Conservation (phyloP, 495 filamentous ascomycete genomes). For the Talaromyces stipitatus region DNA sequence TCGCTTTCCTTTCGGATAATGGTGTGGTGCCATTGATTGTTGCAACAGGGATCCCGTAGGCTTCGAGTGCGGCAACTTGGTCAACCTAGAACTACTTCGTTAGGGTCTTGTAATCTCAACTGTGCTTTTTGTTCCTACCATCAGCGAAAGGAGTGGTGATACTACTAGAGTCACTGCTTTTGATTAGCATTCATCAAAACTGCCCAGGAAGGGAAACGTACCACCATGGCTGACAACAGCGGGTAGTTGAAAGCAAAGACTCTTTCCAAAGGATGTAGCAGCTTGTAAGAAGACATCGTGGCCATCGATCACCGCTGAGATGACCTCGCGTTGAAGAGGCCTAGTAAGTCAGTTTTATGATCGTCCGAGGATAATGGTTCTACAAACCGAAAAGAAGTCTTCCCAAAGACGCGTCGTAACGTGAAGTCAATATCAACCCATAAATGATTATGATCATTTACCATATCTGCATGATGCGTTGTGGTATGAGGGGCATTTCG, state of each 20-base stretch:
- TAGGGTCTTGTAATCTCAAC: neutral
- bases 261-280: slow-evolving; percentile 95
- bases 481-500: neutral
- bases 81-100: slow-evolving; percentile 52
- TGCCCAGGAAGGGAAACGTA: slow-evolving; percentile 28
- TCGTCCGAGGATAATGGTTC: neutral
- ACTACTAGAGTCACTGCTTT: slow-evolving; percentile 77
- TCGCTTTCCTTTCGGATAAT: slow-evolving; percentile 51
- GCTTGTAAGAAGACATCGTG: slow-evolving; percentile 94
- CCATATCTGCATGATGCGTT: slow-evolving; percentile 5
- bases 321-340: slow-evolving; percentile 82
- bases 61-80: slow-evolving; percentile 75
- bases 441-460: slow-evolving; percentile 11
- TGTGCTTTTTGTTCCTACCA: slow-evolving; percentile 45
- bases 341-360: slow-evolving; percentile 31
- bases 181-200: neutral
- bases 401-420: slow-evolving; percentile 73
- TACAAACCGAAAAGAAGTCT: slow-evolving; percentile 59
- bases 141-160: slow-evolving; percentile 81
- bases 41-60: slow-evolving; percentile 67
- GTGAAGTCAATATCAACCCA: slow-evolving; percentile 75
- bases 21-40: slow-evolving; percentile 81
- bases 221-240: slow-evolving; percentile 81
- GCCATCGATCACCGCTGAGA: slow-evolving; percentile 67
- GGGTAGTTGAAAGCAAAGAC: slow-evolving; percentile 87